Conservation (phyloP, 148 eudicot genomes). For the Hydrangea macrophylla region DNA sequence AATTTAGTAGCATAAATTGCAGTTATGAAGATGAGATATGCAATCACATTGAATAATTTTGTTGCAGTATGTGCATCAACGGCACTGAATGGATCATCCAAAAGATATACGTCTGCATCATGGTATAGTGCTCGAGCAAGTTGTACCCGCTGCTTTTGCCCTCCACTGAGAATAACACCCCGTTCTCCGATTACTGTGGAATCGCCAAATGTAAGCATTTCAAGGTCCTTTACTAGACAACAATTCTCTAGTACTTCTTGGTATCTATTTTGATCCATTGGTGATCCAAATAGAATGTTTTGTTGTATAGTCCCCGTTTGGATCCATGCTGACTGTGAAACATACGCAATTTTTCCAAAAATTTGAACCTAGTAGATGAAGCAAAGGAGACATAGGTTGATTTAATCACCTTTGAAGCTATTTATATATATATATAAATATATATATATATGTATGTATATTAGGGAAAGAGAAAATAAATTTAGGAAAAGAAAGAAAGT, state of each 20-base stretch:
- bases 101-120: constrained; percentile 55
- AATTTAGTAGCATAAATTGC: background rate
- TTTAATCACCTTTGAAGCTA: too few relatives aligned
- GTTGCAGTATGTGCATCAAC: constrained; percentile 76
- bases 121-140: constrained; percentile 57
- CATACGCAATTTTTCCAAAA: constrained; percentile 51
- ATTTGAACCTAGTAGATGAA: constrained; percentile 36
- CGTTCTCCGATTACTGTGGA: constrained; percentile 56
- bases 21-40: background rate
- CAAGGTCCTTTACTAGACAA: constrained; percentile 42
- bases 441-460: too few relatives aligned
- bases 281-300: constrained; percentile 55
- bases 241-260: constrained; percentile 39
- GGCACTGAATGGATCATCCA: constrained; percentile 81
- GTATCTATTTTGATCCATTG: constrained; percentile 41
- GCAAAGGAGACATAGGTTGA: too few relatives aligned
- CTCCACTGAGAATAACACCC: constrained; percentile 60
- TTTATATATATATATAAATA: background rate
- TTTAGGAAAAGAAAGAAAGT: too few relatives aligned
- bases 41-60: constrained; percentile 43
- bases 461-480: too few relatives aligned
- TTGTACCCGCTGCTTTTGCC: constrained; percentile 59
- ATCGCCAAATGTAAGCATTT: constrained; percentile 50
- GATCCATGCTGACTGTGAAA: constrained; percentile 67
- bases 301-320: constrained; percentile 64